phyloP scores from a whole-genome alignment of 331 rosid genomes.

The Arachis monticola region DNA sequence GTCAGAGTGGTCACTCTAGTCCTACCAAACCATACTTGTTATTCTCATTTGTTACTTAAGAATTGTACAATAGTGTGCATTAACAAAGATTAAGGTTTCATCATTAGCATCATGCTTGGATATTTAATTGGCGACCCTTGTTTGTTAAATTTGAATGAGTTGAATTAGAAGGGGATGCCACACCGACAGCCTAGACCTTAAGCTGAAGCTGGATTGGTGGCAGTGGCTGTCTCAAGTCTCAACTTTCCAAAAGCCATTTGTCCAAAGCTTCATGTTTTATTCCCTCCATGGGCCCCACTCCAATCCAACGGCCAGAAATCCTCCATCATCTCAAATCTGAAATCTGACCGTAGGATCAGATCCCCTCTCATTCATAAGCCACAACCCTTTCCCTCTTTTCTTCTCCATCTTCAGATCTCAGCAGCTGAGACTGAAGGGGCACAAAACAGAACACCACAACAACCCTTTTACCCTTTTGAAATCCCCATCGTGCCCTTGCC shows the following conservation, averaged over 20 bases:
- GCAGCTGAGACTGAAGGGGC: neutral
- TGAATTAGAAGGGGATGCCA: neutral
- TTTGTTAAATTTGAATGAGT: too few species aligned
- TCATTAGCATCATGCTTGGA: neutral
- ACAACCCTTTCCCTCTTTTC: neutral
- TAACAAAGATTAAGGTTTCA: neutral
- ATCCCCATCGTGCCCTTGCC: neutral
- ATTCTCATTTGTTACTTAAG: neutral
- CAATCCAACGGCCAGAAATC: slow-evolving; percentile 31
- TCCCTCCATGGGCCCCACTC: slow-evolving; percentile 9
- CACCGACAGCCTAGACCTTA: slow-evolving; percentile 1
- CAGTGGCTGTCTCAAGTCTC: neutral
- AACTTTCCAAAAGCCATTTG: slow-evolving; percentile 1
- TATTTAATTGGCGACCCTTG: too few species aligned
- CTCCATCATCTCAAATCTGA: slow-evolving; percentile 11
- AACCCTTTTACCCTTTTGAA: neutral
- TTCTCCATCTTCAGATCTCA: slow-evolving; percentile 22
- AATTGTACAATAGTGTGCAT: neutral
- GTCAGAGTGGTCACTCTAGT: neutral
- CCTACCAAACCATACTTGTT: neutral
- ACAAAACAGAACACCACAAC: too few species aligned
- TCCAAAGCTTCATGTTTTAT: slow-evolving; percentile 1
- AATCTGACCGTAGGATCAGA: slow-evolving; percentile 35
- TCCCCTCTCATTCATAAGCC: slow-evolving; percentile 9
- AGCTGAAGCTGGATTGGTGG: neutral